Evolutionary conservation across 345 rosid genomes (phyloP).

Genomic region (Streptanthus diversifolius): DNA sequence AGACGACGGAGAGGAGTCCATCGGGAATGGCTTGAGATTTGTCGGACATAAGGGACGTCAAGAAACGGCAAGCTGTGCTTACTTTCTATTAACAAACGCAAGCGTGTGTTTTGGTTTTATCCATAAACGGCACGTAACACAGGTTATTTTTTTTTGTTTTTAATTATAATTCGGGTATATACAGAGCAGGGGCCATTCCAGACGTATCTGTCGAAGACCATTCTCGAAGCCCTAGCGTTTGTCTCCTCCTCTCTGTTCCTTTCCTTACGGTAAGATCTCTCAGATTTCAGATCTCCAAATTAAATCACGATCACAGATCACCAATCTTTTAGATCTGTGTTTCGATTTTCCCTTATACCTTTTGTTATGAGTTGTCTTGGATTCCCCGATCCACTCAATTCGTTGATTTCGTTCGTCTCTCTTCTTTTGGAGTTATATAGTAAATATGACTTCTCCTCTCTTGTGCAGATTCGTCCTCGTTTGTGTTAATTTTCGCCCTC

Average conservation of each 20-base stretch:
- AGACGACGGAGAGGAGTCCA: not conserved
- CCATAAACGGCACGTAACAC: not conserved
- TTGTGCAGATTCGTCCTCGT: slow-evolving; percentile 12
- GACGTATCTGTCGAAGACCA: not conserved
- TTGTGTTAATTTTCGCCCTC: not conserved
- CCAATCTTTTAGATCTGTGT: not conserved
- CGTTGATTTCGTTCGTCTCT: not conserved
- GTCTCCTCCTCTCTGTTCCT: not conserved
- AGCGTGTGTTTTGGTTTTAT: not conserved
- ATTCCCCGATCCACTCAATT: not conserved
- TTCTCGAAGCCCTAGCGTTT: slow-evolving; percentile 24
- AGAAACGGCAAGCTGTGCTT: not conserved
- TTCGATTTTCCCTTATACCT: not conserved
- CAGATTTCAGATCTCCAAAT: not conserved
- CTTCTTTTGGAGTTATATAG: not conserved
- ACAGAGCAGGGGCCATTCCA: not conserved
- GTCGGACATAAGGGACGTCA: not conserved
- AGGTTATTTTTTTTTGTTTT: not conserved
- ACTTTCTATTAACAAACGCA: not conserved
- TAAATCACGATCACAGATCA: not conserved
- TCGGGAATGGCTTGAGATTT: not conserved
- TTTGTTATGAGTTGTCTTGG: not conserved
- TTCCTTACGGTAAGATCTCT: slow-evolving; percentile 13
- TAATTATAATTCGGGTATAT: not conserved
- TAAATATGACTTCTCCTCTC: not conserved